These are phyloP conservation scores for Phaeodactylum tricornutum DNA, from an alignment of 108 stramenopile species.

Conservation along the genomic window DNA sequence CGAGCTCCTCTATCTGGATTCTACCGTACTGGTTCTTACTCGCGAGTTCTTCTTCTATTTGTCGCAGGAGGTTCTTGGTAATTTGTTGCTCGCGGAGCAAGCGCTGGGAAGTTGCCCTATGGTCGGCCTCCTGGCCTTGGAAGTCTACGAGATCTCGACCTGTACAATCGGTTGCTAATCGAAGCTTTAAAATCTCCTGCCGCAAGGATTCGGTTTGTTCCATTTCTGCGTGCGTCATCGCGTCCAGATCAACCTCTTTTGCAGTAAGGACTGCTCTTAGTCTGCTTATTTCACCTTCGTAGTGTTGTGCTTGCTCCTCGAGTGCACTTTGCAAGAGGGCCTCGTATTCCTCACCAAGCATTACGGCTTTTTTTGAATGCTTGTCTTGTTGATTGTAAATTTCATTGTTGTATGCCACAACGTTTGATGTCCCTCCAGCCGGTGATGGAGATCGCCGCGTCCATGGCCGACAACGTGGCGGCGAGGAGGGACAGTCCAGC, in stretches of 20 bases:
- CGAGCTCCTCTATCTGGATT: constrained; percentile 58
- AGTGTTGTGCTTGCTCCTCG: constrained; percentile 84
- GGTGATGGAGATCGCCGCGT: not conserved
- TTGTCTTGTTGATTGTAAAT: not conserved
- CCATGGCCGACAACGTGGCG: constrained; percentile 22
- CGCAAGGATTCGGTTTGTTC: constrained; percentile 24
- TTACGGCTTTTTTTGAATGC: constrained; percentile 65
- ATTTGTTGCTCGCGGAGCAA: constrained; percentile 64
- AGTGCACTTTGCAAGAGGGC: constrained; percentile 79
- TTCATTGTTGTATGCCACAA: not conserved
- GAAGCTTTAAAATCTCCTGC: constrained; percentile 41
- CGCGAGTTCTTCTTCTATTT: constrained; percentile 48
- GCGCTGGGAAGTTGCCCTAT: constrained; percentile 42
- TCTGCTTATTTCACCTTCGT: constrained; percentile 66
- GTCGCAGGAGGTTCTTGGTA: constrained; percentile 54
- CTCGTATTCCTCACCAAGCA: constrained; percentile 85
- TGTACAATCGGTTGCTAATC: constrained; percentile 33
- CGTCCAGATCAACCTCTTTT: constrained; percentile 25
- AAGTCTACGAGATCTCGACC: constrained; percentile 39
- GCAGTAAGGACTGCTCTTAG: constrained; percentile 54
- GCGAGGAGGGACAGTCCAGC: constrained; percentile 61
- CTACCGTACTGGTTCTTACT: constrained; percentile 32
- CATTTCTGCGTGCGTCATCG: constrained; percentile 42
- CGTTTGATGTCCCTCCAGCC: not conserved
- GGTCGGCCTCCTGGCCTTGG: constrained; percentile 60